Conservation (phyloP, 257 asterid genomes). For the Solanum medicagineum region DNA sequence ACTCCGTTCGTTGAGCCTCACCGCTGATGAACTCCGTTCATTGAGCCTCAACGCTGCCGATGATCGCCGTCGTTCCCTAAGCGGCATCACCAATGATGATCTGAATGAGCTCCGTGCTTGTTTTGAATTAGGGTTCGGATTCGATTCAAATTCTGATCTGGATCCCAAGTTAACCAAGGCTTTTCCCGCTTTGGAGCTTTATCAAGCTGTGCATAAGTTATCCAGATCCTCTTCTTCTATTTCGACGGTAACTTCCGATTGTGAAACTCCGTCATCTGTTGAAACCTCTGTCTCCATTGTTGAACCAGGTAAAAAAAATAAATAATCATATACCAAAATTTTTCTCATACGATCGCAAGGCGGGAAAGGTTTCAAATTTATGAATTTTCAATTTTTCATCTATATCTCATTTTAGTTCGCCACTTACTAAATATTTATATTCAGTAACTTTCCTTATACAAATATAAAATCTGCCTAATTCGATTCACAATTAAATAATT, state of each 20-base stretch:
- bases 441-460: background rate
- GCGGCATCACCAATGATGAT: slow-evolving; percentile 42
- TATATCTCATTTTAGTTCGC: background rate
- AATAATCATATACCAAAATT: too few relatives aligned
- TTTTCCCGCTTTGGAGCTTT: slow-evolving; percentile 65
- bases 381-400: background rate
- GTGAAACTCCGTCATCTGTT: slow-evolving; percentile 7
- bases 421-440: too few relatives aligned
- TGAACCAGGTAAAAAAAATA: slow-evolving; percentile 29
- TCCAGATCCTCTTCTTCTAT: slow-evolving; percentile 46
- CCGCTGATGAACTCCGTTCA: slow-evolving; percentile 27
- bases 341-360: too few relatives aligned
- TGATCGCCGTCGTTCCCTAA: background rate
- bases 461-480: background rate
- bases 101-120: slow-evolving; percentile 66
- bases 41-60: slow-evolving; percentile 17
- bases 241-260: slow-evolving; percentile 11
- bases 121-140: slow-evolving; percentile 53
- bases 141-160: slow-evolving; percentile 50
- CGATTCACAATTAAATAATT: background rate
- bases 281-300: slow-evolving; percentile 22
- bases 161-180: slow-evolving; percentile 41
- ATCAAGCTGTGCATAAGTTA: slow-evolving; percentile 34
- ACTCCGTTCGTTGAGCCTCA: slow-evolving; percentile 34
- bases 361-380: background rate